Percentiles rank a stretch among this genome's conserved stretches.
These are phyloP conservation scores for Aspergillus sp. DNA, from an alignment of 2,329 filamentous ascomycete genomes.

Conservation along the genomic window DNA sequence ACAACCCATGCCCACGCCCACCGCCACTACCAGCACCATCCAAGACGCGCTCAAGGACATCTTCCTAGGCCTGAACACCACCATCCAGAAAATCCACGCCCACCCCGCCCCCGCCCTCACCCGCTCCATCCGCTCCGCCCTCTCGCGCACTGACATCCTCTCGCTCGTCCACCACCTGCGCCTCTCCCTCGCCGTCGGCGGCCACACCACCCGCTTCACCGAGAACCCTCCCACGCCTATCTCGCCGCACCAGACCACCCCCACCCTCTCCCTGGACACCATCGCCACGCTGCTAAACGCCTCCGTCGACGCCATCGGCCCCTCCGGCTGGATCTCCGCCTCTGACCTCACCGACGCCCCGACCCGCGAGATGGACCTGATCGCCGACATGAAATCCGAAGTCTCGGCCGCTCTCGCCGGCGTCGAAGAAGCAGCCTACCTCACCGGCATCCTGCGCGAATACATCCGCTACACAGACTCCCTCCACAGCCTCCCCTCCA, in stretches of 20 bases:
- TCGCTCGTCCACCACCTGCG: constrained; percentile 45
- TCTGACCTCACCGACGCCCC: constrained; percentile 29
- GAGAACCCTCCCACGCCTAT: constrained; percentile 39
- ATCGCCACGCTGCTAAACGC: constrained; percentile 45
- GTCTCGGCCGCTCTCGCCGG: constrained; percentile 48
- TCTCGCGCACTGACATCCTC: constrained; percentile 40
- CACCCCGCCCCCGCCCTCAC: constrained; percentile 32
- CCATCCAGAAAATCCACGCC: constrained; percentile 37
- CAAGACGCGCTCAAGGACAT: constrained; percentile 31
- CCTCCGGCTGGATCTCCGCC: constrained; percentile 48
- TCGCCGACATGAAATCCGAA: constrained; percentile 50
- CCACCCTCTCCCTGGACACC: constrained; percentile 37
- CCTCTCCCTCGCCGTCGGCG: constrained; percentile 43
- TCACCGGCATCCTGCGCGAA: constrained; percentile 48
- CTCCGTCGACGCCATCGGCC: constrained; percentile 49
- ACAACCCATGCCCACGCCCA: constrained; percentile 7
- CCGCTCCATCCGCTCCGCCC: constrained; percentile 37
- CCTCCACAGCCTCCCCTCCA: constrained; percentile 10
- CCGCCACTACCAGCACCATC: constrained; percentile 3
- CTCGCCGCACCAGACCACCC: constrained; percentile 34
- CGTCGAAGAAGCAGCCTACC: constrained; percentile 48
- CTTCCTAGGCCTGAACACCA: constrained; percentile 39
- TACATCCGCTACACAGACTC: constrained; percentile 44
- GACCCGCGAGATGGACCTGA: constrained; percentile 43
- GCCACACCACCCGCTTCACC: constrained; percentile 43